Evolutionary conservation across 495 filamentous ascomycete species (phyloP), one percentile per base, ranked within the genome.

Genomic region (Penicillium silybi): DNA sequence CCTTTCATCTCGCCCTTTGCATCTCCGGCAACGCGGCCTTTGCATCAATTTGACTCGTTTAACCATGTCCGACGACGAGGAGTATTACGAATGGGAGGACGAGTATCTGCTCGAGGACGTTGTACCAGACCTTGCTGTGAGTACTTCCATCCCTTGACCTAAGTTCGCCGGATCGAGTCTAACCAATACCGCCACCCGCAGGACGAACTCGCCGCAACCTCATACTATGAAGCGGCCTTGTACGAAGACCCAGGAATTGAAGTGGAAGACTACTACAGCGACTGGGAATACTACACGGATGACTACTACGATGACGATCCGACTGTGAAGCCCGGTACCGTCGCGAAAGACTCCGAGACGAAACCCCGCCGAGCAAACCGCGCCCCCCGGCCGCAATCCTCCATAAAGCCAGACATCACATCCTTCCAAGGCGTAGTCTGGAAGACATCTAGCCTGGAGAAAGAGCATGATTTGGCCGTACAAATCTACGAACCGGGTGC

Each of bases 11-110:
- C 32, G 1, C 7, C 27, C 26, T 16, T 17, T 38, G 20, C 34
- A 43, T 44, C 34, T 20, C 4, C 20, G 35, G 17, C 18, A 5
- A 19, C 1, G n/a, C 34, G 25, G 20, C 29, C 40, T 32, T 46
- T 44, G 39, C 29, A 39, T 53, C 20, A 34, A 34, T 18, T 26
- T 16, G 16, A 22, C 9, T 40, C 50, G 20, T 44, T 29, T 54
- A 38, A 62, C 46, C 44, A 78, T 78, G 75, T 79, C 75, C 41
- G 77, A 79, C 53, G 74, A 77, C 54, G 77, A 79, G 39, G 75
- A 78, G 17, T 75, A 73, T 46, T 73, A 71, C 38, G 72, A 77
- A 34, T 74, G 71, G 41, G 69, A 68, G 41, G 69, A 76, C 18
- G 73, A 76, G 9, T 72, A 71, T 46, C 57, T 68, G 44, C 69